Percentiles rank a stretch among this genome's conserved stretches.
Evolutionary conservation across 1,284 basidiomycete genomes (phyloP).

Genomic region (Moniliophthora roreri): DNA sequence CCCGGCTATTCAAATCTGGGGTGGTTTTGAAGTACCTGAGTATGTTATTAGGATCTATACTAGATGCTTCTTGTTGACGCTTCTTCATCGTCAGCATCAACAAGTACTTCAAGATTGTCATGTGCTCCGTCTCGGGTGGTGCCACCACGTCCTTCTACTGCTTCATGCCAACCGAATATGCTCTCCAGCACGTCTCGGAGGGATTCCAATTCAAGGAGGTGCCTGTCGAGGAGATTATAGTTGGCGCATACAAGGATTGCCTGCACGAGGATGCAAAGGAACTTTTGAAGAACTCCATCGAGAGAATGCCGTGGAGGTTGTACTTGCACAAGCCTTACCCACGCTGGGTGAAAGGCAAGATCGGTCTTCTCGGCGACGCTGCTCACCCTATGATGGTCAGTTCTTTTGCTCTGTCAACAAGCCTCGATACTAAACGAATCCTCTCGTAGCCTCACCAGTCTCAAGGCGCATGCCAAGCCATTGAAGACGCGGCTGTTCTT

Average conservation of each 20-base stretch:
- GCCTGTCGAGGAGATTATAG: constrained; percentile 27
- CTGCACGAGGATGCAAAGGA: constrained; percentile 27
- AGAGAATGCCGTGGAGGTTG: constrained; percentile 32
- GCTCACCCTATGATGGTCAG: constrained; percentile 30
- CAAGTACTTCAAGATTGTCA: constrained; percentile 34
- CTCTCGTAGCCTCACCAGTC: constrained; percentile 28
- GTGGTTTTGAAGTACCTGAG: constrained; percentile 2
- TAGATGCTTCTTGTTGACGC: neutral
- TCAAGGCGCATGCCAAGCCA: constrained; percentile 31
- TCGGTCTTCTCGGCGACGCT: constrained; percentile 28
- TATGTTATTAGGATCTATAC: neutral
- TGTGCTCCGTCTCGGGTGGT: constrained; percentile 27
- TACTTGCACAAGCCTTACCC: constrained; percentile 30
- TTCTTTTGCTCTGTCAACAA: neutral
- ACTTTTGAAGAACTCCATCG: constrained; percentile 27
- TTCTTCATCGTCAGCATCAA: constrained; percentile 22
- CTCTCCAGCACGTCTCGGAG: constrained; percentile 27
- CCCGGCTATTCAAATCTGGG: constrained; percentile 25
- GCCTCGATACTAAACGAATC: neutral
- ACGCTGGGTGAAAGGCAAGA: constrained; percentile 25
- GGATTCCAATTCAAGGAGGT: constrained; percentile 30
- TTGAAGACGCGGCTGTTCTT: constrained; percentile 32
- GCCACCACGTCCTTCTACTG: constrained; percentile 17
- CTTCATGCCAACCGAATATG: constrained; percentile 32
- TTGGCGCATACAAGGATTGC: constrained; percentile 23